Base-by-base conservation (phyloP, 1,284 basidiomycete genomes). In the Trametes polyzona region DNA sequence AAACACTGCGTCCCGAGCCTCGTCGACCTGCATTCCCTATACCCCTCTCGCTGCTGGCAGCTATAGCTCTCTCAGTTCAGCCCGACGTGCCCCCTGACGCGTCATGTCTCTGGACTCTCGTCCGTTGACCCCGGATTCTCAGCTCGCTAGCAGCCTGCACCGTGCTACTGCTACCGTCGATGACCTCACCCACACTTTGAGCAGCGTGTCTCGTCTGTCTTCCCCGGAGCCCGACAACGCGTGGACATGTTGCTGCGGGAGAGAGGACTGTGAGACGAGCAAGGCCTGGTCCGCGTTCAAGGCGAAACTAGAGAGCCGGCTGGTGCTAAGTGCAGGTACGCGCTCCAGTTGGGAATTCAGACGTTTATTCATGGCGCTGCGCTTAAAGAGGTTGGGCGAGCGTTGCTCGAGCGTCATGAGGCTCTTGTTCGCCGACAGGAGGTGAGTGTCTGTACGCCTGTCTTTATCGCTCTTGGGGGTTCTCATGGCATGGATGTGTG, bases 401-500 rank as follows among this genome's bases (percentile, higher is more conserved):
- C 95, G 1, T 75, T 98, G 42, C 73, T 98, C 46, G 86, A 91
- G 67, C 81, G 90, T 60, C 93, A 95, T 70, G 95, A 96, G 73
- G 90, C 89, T 3, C 91, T 92, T 70, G 83, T 95, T 47, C 85
- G 89, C 53, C 80, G 83, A 64, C 85, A 88, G 65, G 83, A 90
- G 78, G 85, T 84, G 32, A 12, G 61, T 64, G 8, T 27, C 12
- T 19, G 26, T 39, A 2, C 19, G n/a, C 26, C 40, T 21, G 26
- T 14, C 36, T 32, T 29, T 6, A 12, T 7, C 26, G 4, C 33
- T 36, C 19, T 17, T 36, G 1, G 8, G 10, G 9, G 17, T 49
- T 11, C 19, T 27, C 17, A 24, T 16, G 16, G 23, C 8, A 23
- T 39, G 26, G 12, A 35, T 24, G n/a, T 21, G 21, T 47, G 16